Conservation (phyloP, 2,329 filamentous ascomycete genomes). For the Ceratocystis cacaofunesta region DNA sequence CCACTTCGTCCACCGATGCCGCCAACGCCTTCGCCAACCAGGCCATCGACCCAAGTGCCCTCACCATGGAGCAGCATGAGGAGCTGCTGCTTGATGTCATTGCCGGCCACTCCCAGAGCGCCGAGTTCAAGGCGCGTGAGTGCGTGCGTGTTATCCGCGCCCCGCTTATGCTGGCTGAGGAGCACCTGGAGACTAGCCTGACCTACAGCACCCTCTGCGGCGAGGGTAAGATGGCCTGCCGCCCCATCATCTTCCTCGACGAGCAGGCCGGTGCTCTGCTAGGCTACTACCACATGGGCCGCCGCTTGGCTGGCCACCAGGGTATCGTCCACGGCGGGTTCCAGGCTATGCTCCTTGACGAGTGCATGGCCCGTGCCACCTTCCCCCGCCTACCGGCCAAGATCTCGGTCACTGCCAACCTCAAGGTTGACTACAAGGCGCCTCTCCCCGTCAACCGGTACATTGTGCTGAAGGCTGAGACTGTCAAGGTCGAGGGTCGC, state of each 20-base stretch:
- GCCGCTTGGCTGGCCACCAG: constrained; percentile 73
- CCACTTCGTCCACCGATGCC: constrained; percentile 4
- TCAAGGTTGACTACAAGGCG: constrained; percentile 69
- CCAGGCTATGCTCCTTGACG: constrained; percentile 83
- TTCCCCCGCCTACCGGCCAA: constrained; percentile 79
- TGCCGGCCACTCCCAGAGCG: constrained; percentile 8
- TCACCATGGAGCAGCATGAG: constrained; percentile 13
- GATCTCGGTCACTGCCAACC: constrained; percentile 70
- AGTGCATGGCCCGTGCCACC: constrained; percentile 74
- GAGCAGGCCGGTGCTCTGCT: constrained; percentile 15
- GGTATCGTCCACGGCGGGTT: constrained; percentile 83
- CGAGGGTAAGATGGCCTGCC: constrained; percentile 15
- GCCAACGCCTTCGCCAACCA: constrained; percentile 10
- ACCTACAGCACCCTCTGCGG: constrained; percentile 14
- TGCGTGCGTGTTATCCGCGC: constrained; percentile 15
- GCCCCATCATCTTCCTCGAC: constrained; percentile 16
- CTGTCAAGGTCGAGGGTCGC: constrained; percentile 72
- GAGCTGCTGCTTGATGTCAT: constrained; percentile 16
- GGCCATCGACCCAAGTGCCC: constrained; percentile 6
- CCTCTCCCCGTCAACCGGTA: constrained; percentile 64
- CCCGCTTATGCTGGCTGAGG: constrained; percentile 15
- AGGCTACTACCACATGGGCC: constrained; percentile 36
- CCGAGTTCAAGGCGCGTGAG: constrained; percentile 14
- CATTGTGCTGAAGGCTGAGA: constrained; percentile 64
- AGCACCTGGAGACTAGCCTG: constrained; percentile 15